Percentiles rank a stretch among this genome's conserved stretches.
Evolutionary conservation across 2,329 filamentous ascomycete genomes (phyloP).

Genomic region (Ilyonectria mors-panacis): DNA sequence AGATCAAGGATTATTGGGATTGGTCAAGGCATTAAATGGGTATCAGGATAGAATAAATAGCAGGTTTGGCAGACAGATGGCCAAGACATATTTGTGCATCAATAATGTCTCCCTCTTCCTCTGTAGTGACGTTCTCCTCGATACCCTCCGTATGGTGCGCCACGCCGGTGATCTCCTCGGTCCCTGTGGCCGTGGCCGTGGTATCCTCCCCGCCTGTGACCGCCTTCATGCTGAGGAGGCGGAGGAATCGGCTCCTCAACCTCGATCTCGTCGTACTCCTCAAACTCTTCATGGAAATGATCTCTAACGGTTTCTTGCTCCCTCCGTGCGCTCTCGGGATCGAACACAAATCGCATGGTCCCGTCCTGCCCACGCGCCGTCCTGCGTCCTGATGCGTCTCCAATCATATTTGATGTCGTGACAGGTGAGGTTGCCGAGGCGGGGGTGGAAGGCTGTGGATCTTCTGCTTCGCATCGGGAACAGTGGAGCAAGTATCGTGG

Average conservation of each 20-base stretch:
- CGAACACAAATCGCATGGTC: conserved; percentile 91
- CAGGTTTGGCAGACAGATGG: not conserved
- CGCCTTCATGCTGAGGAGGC: conserved; percentile 43
- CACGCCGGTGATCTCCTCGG: conserved; percentile 51
- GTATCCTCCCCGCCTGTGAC: conserved; percentile 47
- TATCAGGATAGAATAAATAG: conserved; percentile 15
- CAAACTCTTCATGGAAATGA: conserved; percentile 81
- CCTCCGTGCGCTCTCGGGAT: conserved; percentile 79
- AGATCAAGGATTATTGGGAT: not conserved
- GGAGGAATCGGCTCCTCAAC: conserved; percentile 74
- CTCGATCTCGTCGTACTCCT: conserved; percentile 83
- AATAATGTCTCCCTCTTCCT: conserved; percentile 53
- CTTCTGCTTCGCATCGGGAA: conserved; percentile 63
- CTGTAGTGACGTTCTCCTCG: conserved; percentile 54
- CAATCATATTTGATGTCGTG: conserved; percentile 56
- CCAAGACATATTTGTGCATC: conserved; percentile 16
- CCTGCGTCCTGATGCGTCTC: conserved; percentile 51
- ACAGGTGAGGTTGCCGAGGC: conserved; percentile 56
- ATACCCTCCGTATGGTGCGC: conserved; percentile 54
- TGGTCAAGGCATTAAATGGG: conserved; percentile 1
- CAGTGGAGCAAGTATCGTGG: conserved; percentile 76
- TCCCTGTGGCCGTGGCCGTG: conserved; percentile 52
- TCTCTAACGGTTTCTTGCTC: conserved; percentile 79
- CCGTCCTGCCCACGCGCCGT: conserved; percentile 70
- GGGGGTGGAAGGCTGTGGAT: conserved; percentile 50